These are phyloP conservation scores for Lactifluus volemus DNA, from an alignment of 768 basidiomycete genomes.

Conservation along the genomic window DNA sequence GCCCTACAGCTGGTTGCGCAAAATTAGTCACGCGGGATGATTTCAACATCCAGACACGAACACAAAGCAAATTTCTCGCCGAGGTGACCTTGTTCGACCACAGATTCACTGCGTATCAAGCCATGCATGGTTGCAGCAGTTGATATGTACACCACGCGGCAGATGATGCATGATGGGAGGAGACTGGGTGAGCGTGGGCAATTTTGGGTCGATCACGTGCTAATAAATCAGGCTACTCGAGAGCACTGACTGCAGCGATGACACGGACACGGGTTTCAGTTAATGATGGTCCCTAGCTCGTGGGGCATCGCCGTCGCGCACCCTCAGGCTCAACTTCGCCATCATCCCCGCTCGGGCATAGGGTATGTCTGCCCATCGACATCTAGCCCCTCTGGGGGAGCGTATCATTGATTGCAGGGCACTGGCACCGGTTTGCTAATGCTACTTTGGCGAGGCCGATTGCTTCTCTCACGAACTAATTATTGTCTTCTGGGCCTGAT, in stretches of 20 bases:
- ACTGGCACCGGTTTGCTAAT: too few relatives aligned
- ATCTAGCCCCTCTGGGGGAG: too few relatives aligned
- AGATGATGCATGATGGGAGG: slow-evolving; percentile 70
- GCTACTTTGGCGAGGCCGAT: too few relatives aligned
- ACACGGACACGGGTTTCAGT: too few relatives aligned
- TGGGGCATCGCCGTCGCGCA: too few relatives aligned
- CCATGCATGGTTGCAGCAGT: slow-evolving; percentile 92
- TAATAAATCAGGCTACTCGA: slow-evolving; percentile 2
- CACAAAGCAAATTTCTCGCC: slow-evolving; percentile 93
- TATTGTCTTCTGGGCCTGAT: slow-evolving; percentile 27
- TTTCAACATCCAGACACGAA: slow-evolving; percentile 96
- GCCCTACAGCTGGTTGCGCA: slow-evolving; percentile 98
- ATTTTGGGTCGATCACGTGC: slow-evolving; percentile 17
- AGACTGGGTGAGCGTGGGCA: slow-evolving; percentile 72
- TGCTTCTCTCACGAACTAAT: too few relatives aligned
- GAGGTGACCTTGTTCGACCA: slow-evolving; percentile 92
- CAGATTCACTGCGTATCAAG: slow-evolving; percentile 86
- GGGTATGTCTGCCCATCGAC: too few relatives aligned
- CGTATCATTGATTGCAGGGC: too few relatives aligned
- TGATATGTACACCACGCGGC: slow-evolving; percentile 92
- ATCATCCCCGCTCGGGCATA: too few relatives aligned
- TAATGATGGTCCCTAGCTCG: too few relatives aligned
- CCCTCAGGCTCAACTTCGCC: too few relatives aligned
- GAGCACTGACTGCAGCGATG: too few relatives aligned
- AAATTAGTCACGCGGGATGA: slow-evolving; percentile 98